These are phyloP conservation scores for Metschnikowia lunata DNA, from an alignment of 805 yeast genomes.

Conservation along the genomic window DNA sequence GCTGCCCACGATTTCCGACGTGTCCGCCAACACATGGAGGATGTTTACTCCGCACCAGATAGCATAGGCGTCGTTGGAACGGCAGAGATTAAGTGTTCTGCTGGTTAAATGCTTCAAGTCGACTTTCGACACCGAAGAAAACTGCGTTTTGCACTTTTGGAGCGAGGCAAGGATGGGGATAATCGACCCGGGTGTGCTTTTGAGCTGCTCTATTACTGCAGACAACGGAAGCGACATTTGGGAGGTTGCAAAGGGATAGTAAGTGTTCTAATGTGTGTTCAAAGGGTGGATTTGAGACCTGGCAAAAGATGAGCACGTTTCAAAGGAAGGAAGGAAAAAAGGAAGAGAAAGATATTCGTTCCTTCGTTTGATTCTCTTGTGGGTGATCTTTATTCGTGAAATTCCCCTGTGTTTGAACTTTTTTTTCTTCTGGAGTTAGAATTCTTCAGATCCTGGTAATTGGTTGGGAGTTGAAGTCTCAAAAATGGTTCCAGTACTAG, in stretches of 20 bases:
- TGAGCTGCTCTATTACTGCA: constrained; percentile 25
- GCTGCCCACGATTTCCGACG: constrained; percentile 26
- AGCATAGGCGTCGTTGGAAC: constrained; percentile 36
- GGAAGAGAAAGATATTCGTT: no score
- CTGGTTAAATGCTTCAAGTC: constrained; percentile 50
- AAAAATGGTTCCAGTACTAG: no score
- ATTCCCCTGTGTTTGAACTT: no score
- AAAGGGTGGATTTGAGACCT: constrained; percentile 3
- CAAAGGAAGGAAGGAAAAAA: no score
- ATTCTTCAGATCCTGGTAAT: no score
- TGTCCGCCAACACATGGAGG: constrained; percentile 39
- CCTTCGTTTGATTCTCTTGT: no score
- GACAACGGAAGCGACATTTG: constrained; percentile 22
- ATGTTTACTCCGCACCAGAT: constrained; percentile 62
- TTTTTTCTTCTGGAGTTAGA: no score
- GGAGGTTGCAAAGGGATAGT: no score
- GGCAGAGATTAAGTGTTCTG: constrained; percentile 38
- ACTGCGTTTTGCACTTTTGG: constrained; percentile 24
- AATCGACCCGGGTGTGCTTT: constrained; percentile 19
- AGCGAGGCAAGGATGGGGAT: constrained; percentile 31
- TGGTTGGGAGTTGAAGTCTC: no score
- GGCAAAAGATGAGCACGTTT: constrained; percentile 14
- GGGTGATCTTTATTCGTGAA: no score
- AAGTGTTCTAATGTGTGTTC: no score
- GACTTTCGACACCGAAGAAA: constrained; percentile 42